Evolutionary conservation across 2,329 filamentous ascomycete species (phyloP), one percentile per base, ranked within the genome.

Genomic region (Metarhizium sp.): DNA sequence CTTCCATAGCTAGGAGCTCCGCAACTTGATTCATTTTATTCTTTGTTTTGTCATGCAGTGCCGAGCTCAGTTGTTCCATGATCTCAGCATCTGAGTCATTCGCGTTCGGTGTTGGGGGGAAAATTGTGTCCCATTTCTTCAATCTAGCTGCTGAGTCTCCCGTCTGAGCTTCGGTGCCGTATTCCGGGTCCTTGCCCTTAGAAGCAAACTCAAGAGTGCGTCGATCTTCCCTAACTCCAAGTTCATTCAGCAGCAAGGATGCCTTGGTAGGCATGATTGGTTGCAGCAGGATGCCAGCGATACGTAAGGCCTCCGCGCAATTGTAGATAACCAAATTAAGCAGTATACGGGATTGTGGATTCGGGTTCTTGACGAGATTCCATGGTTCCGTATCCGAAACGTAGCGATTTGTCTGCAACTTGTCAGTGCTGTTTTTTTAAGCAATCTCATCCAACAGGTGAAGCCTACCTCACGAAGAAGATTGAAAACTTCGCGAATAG

Each of bases 201-300:
- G 61, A 67, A 5, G 90, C 86, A 66, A 83, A 79, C 18, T 78
- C 73, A 57, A 90, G 80, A 0, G 75, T 79, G 55, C 92, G 79
- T 53, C 79, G 80, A 10, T 80, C 76, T 8, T 74, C 67, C 3
- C 75, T 72, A 4, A 99, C 91, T 1, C 88, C 86, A 8, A 99
- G 74, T 64, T 86, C 80, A 67, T 96, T 87, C 0, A 99, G 79
- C 36, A 96, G 71, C 60, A 82, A 74, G 11, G 72, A 71, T 50
- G 90, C 81, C 69, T 95, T 95, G 45, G 74, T 77, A 0, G 94
- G 94, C 80, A 99, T 95, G 65, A 92, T 89, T 1, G 94, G 91
- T 69, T 96, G 92, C 48, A 99, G 74, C 50, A 97, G 75, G 62
- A 99, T 96, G 14, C 86, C 90, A 0, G 78, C 76, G 29, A 96